Percentiles rank a stretch among this genome's conserved stretches.
Evolutionary conservation across 805 yeast genomes (phyloP).

Genomic region (Candida dajiaensis): DNA sequence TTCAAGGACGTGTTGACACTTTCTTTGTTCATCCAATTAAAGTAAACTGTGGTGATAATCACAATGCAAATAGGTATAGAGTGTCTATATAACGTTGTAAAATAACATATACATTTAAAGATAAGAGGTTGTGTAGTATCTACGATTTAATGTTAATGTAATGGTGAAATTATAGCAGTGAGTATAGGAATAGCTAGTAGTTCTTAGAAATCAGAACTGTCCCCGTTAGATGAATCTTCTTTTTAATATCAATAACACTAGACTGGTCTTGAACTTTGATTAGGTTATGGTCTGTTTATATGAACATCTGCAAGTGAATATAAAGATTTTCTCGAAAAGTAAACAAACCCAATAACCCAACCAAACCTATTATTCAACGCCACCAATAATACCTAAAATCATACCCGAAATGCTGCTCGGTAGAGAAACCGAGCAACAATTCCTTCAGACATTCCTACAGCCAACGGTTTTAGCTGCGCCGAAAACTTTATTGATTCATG

Average conservation of each 20-base stretch:
- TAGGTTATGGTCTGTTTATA: no score
- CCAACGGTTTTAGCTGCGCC: slow-evolving; percentile 7
- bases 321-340: not conserved
- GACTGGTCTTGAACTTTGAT: no score
- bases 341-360: no score
- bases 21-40: not conserved
- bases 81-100: not conserved
- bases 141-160: no score
- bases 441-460: slow-evolving; percentile 14
- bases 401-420: not conserved
- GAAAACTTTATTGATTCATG: slow-evolving; percentile 8
- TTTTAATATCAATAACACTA: no score
- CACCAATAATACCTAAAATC: not conserved
- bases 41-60: not conserved
- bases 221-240: no score
- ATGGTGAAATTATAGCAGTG: no score
- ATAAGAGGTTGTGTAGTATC: not conserved
- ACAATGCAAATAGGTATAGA: not conserved
- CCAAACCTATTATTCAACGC: no score
- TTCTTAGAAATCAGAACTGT: no score
- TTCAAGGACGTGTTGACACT: not conserved
- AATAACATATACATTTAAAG: not conserved
- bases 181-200: no score
- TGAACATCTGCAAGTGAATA: no score
- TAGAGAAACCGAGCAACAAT: slow-evolving; percentile 4